phyloP scores from a whole-genome alignment of 2,329 filamentous ascomycete genomes.

The Penicillium sp. region DNA sequence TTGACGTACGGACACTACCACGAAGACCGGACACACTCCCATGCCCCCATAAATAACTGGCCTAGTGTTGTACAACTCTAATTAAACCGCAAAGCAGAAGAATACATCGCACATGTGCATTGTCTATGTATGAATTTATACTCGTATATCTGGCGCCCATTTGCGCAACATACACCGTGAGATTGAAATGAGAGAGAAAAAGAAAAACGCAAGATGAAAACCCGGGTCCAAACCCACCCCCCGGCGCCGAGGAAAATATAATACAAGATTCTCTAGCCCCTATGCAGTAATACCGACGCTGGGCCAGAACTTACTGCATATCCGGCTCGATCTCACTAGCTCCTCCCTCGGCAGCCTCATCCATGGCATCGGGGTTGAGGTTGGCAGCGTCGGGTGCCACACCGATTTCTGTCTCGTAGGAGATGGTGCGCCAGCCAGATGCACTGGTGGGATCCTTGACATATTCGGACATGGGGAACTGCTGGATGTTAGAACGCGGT shows the following conservation, averaged over 20 bases:
- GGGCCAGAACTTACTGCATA: conserved; percentile 6
- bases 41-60: not conserved
- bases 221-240: not conserved
- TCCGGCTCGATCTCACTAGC: conserved; percentile 34
- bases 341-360: conserved; percentile 33
- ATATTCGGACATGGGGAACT: conserved; percentile 59
- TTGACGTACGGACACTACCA: not conserved
- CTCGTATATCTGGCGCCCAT: not conserved
- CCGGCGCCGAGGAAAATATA: conserved; percentile 6
- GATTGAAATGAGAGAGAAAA: not conserved
- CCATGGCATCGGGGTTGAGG: conserved; percentile 42
- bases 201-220: not conserved
- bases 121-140: conserved; percentile 3
- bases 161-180: not conserved
- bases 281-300: not conserved
- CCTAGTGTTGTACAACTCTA: not conserved
- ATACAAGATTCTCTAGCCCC: conserved; percentile 1
- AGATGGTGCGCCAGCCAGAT: conserved; percentile 51
- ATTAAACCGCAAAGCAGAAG: not conserved
- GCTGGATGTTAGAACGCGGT: not conserved
- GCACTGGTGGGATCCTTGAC: conserved; percentile 47
- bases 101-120: not conserved
- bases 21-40: not conserved
- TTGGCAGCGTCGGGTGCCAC: conserved; percentile 34
- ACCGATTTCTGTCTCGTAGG: conserved; percentile 42